Conservation (phyloP, 2,329 filamentous ascomycete species). For the Colletotrichum sp. region DNA sequence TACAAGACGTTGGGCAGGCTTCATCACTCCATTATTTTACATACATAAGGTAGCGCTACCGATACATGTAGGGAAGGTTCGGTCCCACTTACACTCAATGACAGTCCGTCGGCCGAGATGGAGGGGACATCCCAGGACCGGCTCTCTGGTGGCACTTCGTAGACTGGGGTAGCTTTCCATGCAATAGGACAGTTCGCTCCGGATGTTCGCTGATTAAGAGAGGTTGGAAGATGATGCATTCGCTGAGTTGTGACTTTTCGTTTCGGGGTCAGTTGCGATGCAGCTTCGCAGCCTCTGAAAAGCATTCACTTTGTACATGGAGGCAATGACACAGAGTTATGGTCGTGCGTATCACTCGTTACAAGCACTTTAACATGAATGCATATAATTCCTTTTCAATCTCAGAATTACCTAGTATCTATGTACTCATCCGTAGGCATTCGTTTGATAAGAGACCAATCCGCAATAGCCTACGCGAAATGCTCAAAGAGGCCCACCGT, state of each 20-base stretch:
- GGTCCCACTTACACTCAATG: not conserved
- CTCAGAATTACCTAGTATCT: slow-evolving; percentile 5
- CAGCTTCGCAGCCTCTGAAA: not conserved
- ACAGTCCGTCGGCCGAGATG: not conserved
- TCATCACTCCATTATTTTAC: not conserved
- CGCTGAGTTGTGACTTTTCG: not conserved
- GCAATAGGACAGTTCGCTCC: not conserved
- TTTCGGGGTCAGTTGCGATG: not conserved
- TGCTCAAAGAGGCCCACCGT: slow-evolving; percentile 4
- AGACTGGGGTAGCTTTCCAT: not conserved
- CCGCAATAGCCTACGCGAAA: not conserved
- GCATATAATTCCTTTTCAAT: not conserved
- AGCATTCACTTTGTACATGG: not conserved
- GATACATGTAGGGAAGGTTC: not conserved
- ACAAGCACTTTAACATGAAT: not conserved
- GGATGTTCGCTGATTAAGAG: not conserved
- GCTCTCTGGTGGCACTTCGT: not conserved
- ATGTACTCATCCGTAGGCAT: slow-evolving; percentile 1
- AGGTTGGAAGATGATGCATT: not conserved
- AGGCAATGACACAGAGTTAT: not conserved
- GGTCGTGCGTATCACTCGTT: not conserved
- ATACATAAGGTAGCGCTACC: not conserved
- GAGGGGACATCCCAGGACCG: not conserved
- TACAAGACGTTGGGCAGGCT: not conserved
- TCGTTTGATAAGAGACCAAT: not conserved